Conservation (phyloP, 805 yeast genomes). For the Yarrowia yakushimensis region DNA sequence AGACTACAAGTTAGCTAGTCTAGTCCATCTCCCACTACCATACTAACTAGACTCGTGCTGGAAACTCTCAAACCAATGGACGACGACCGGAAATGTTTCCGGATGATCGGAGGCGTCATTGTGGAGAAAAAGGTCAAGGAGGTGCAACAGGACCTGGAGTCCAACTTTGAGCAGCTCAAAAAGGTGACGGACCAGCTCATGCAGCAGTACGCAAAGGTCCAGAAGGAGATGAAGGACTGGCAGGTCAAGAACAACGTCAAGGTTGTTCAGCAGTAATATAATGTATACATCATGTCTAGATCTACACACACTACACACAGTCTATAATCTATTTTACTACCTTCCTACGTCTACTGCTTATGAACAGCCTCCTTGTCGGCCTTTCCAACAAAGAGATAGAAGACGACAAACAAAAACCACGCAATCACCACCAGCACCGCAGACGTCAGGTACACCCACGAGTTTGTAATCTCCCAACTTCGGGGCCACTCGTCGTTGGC, state of each 20-base stretch:
- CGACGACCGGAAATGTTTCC: slow-evolving; percentile 68
- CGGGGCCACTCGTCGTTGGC: slow-evolving; percentile 94
- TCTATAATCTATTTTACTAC: not conserved
- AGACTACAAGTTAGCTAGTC: no score
- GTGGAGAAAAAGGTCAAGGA: slow-evolving; percentile 80
- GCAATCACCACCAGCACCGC: slow-evolving; percentile 64
- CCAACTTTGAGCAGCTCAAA: slow-evolving; percentile 51
- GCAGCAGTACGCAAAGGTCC: slow-evolving; percentile 42
- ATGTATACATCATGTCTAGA: no score
- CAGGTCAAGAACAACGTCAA: slow-evolving; percentile 49
- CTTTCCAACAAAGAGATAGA: slow-evolving; percentile 44
- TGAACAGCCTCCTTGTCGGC: not conserved
- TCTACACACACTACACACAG: no score
- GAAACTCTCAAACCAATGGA: slow-evolving; percentile 54
- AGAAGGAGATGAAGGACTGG: slow-evolving; percentile 48
- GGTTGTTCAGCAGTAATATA: slow-evolving; percentile 41
- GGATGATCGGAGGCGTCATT: slow-evolving; percentile 92
- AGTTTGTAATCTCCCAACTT: slow-evolving; percentile 87
- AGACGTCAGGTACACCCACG: slow-evolving; percentile 84
- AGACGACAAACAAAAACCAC: slow-evolving; percentile 73
- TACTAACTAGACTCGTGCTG: slow-evolving; percentile 45
- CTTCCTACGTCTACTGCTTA: not conserved
- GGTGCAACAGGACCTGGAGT: slow-evolving; percentile 58
- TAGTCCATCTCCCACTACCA: no score
- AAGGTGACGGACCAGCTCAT: slow-evolving; percentile 42